phyloP scores from a whole-genome alignment of 73 alveolate species.

The Paramecium octaurelia region DNA sequence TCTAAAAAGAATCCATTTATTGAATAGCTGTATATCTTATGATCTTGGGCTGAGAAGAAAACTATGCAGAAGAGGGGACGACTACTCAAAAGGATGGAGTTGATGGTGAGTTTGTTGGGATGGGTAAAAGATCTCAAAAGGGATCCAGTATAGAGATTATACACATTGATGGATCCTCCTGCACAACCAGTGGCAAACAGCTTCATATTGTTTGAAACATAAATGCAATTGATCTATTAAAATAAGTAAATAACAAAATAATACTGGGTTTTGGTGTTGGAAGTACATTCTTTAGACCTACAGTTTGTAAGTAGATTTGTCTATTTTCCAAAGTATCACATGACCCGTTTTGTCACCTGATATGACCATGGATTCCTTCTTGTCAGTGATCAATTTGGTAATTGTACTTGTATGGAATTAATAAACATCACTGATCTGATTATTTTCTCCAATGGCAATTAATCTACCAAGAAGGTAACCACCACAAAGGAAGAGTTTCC shows the following conservation, averaged over 20 bases:
- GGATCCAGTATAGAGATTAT: constrained; percentile 67
- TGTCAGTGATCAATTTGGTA: constrained; percentile 57
- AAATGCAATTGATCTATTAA: not conserved
- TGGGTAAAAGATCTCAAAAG: constrained; percentile 69
- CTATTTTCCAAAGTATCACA: constrained; percentile 61
- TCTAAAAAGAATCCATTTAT: constrained; percentile 72
- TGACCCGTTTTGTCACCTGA: constrained; percentile 68
- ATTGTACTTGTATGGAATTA: constrained; percentile 50
- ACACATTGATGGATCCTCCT: constrained; percentile 68
- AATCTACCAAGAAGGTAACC: constrained; percentile 63
- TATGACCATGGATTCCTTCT: constrained; percentile 37
- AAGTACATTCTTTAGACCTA: not conserved
- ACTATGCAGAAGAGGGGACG: constrained; percentile 22
- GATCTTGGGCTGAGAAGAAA: constrained; percentile 69
- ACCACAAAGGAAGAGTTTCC: constrained; percentile 53
- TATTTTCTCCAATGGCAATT: constrained; percentile 29
- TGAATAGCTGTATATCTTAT: constrained; percentile 64
- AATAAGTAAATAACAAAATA: not conserved
- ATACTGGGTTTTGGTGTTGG: constrained; percentile 44
- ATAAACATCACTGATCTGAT: not conserved
- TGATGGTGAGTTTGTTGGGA: constrained; percentile 68
- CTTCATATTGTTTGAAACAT: constrained; percentile 15
- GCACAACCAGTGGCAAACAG: constrained; percentile 66
- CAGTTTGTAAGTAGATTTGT: not conserved
- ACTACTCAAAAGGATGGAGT: constrained; percentile 34